Percentiles rank a stretch among this genome's conserved stretches.
Conservation (phyloP, 768 basidiomycete genomes). For the Panaeolus cyanescens region DNA sequence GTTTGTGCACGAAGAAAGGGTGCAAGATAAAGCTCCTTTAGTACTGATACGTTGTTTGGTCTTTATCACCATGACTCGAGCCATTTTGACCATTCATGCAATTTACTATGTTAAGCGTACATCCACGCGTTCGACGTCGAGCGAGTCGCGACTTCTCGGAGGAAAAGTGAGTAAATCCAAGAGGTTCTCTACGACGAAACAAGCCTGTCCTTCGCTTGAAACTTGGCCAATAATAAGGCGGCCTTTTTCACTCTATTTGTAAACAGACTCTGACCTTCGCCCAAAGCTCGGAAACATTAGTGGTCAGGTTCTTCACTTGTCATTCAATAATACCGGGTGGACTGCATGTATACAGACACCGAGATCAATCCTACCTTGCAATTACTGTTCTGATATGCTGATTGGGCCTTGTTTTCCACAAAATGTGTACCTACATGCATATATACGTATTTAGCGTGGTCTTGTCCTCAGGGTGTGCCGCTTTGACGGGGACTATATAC, state of each 20-base stretch:
- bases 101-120: too few species aligned
- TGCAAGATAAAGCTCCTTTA: too few species aligned
- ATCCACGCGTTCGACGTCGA: not conserved
- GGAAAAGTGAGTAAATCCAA: not conserved
- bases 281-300: slow-evolving; percentile 1
- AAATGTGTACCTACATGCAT: not conserved
- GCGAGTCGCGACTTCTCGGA: not conserved
- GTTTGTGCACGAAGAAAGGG: too few species aligned
- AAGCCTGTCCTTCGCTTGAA: not conserved
- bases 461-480: not conserved
- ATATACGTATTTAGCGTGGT: not conserved
- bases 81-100: too few species aligned
- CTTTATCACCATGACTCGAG: too few species aligned
- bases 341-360: not conserved
- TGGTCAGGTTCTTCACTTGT: not conserved
- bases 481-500: not conserved
- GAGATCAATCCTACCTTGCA: not conserved
- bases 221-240: not conserved
- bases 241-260: not conserved
- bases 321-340: not conserved
- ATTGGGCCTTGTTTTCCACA: not conserved
- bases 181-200: not conserved
- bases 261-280: not conserved
- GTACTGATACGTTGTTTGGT: too few species aligned
- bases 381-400: not conserved